phyloP scores from a whole-genome alignment of 768 basidiomycete genomes.

The Suillus plorans region DNA sequence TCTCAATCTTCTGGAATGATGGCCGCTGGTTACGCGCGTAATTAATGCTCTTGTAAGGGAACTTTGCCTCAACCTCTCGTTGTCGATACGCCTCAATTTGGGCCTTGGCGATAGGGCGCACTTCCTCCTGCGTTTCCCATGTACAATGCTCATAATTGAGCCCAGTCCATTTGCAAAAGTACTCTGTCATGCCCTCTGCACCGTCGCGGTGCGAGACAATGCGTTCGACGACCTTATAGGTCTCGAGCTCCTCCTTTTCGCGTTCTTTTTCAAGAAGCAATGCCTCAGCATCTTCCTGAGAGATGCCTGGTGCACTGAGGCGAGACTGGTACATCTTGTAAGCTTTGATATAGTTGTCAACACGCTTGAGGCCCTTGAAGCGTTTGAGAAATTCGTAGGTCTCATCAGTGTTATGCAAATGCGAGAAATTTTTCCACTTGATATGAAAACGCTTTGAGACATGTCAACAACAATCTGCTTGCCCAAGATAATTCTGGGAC shows the following conservation, averaged over 20 bases:
- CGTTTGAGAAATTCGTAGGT: conserved; percentile 94
- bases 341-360: conserved; percentile 98
- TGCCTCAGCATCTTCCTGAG: conserved; percentile 86
- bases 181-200: conserved; percentile 62
- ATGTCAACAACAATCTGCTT: conserved; percentile 8
- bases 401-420: conserved; percentile 99
- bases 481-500: conserved; percentile 17
- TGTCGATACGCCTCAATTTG: conserved; percentile 78
- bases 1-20: conserved; percentile 74
- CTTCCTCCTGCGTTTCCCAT: conserved; percentile 86
- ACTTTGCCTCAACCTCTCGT: conserved; percentile 74
- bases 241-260: conserved; percentile 87
- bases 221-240: conserved; percentile 88
- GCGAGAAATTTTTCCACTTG: conserved; percentile 99
- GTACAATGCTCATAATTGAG: conserved; percentile 94
- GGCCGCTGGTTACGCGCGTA: conserved; percentile 74
- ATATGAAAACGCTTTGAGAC: conserved; percentile 86
- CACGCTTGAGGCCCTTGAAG: conserved; percentile 93
- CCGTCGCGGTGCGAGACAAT: conserved; percentile 78
- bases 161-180: conserved; percentile 96
- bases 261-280: conserved; percentile 89
- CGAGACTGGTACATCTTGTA: conserved; percentile 74
- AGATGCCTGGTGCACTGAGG: conserved; percentile 61
- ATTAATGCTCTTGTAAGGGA: conserved; percentile 79
- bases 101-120: conserved; percentile 72